Percentiles rank a stretch among this genome's conserved stretches.
Evolutionary conservation across 2,329 filamentous ascomycete species (phyloP).

Genomic region (Rhynchosporium graminicola): DNA sequence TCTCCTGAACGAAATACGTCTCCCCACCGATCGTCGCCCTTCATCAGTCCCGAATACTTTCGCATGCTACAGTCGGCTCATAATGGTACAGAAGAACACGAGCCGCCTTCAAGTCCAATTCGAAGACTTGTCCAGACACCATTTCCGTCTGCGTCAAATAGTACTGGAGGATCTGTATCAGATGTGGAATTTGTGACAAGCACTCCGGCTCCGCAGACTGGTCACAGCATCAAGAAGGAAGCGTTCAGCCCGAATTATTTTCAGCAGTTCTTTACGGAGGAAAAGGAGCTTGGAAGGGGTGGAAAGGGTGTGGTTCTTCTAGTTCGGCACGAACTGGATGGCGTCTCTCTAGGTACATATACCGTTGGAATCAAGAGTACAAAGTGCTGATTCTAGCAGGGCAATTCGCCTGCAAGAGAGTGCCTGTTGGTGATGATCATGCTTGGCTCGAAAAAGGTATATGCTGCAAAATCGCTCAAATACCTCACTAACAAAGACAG

Average conservation of each 20-base stretch:
- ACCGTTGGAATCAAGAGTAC: no score
- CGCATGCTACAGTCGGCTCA: constrained; percentile 74
- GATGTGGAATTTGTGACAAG: constrained; percentile 54
- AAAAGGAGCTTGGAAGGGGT: constrained; percentile 81
- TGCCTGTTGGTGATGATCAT: constrained; percentile 93
- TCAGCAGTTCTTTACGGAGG: constrained; percentile 87
- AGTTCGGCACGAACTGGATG: constrained; percentile 90
- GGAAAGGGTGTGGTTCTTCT: constrained; percentile 93
- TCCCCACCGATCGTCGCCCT: constrained; percentile 56
- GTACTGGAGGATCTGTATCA: constrained; percentile 34
- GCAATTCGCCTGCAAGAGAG: constrained; percentile 93
- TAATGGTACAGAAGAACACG: constrained; percentile 48
- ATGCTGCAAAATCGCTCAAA: not conserved
- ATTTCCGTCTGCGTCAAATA: constrained; percentile 29
- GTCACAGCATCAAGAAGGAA: constrained; percentile 76
- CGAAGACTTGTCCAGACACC: constrained; percentile 46
- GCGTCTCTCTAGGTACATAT: constrained; percentile 66
- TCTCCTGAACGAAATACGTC: constrained; percentile 50
- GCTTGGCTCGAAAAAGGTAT: constrained; percentile 82
- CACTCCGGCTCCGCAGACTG: constrained; percentile 46
- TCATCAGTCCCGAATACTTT: constrained; percentile 92
- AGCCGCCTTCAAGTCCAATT: constrained; percentile 53
- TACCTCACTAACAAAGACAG: constrained; percentile 39
- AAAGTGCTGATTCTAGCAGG: constrained; percentile 43
- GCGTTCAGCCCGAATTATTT: constrained; percentile 95